phyloP scores from a whole-genome alignment of 116 monocot species.

The Posidonia oceanica region DNA sequence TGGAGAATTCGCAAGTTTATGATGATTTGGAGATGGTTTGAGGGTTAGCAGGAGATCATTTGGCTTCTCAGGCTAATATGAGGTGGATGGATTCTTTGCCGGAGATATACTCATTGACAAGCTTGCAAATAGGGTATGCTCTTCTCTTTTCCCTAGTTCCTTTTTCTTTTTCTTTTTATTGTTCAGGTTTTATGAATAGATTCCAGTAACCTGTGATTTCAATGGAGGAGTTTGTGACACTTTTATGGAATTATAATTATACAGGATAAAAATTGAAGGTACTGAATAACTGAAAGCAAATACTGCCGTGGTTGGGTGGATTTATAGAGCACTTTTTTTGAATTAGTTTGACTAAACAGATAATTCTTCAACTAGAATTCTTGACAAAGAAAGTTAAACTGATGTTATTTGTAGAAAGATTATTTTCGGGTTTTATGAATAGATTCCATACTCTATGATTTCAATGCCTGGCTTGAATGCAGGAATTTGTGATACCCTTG shows the following conservation, averaged over 20 bases:
- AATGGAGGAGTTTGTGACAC: too few species aligned
- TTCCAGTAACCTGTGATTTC: background rate
- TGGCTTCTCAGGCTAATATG: background rate
- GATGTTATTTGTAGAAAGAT: too few species aligned
- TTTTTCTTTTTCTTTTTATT: background rate
- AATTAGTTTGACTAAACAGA: too few species aligned
- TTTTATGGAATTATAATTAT: too few species aligned
- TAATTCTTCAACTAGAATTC: too few species aligned
- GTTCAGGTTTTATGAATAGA: background rate
- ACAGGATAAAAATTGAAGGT: too few species aligned
- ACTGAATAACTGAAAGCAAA: too few species aligned
- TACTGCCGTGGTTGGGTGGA: too few species aligned
- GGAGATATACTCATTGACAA: constrained; percentile 49
- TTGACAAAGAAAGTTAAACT: too few species aligned
- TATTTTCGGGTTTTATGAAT: background rate
- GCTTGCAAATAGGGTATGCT: constrained; percentile 58
- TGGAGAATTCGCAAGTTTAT: background rate
- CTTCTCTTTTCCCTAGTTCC: background rate
- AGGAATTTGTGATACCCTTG: too few species aligned
- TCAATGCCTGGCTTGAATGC: too few species aligned
- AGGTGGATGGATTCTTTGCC: constrained; percentile 36
- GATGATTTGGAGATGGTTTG: background rate
- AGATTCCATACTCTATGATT: background rate
- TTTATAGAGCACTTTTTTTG: too few species aligned
- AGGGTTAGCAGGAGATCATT: background rate